Percentiles rank a stretch among this genome's conserved stretches.
phyloP scores from a whole-genome alignment of 2,329 filamentous ascomycete genomes.

The Diplodia corticola region DNA sequence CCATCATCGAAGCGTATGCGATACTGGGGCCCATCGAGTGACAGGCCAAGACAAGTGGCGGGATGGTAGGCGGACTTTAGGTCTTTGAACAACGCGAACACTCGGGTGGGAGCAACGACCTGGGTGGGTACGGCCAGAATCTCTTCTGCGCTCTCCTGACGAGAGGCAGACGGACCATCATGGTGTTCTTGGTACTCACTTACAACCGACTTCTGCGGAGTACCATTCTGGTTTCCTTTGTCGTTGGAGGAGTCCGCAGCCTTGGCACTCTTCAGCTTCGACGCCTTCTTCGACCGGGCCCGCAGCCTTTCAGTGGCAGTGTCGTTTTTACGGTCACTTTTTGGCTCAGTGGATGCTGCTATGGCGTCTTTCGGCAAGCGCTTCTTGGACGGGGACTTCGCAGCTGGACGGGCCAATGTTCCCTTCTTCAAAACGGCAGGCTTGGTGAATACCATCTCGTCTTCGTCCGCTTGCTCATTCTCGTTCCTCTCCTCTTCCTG shows the following conservation, averaged over 20 bases:
- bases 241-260: background rate
- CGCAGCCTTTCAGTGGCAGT: slow-evolving; percentile 9
- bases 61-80: slow-evolving; percentile 59
- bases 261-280: background rate
- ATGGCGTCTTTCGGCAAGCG: slow-evolving; percentile 30
- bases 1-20: slow-evolving; percentile 52
- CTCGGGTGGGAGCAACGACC: slow-evolving; percentile 51
- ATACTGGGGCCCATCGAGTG: slow-evolving; percentile 44
- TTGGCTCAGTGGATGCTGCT: background rate
- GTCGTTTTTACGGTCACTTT: background rate
- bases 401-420: slow-evolving; percentile 23
- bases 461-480: background rate
- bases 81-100: slow-evolving; percentile 60
- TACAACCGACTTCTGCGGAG: background rate
- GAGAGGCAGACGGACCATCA: background rate
- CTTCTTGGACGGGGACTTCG: slow-evolving; percentile 25
- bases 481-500: slow-evolving; percentile 24
- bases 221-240: background rate
- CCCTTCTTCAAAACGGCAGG: slow-evolving; percentile 31
- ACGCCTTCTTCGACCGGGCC: background rate
- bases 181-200: background rate
- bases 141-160: background rate
- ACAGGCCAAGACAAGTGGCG: slow-evolving; percentile 56
- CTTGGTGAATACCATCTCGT: slow-evolving; percentile 23
- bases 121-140: slow-evolving; percentile 21